Conservation (phyloP, 2,329 filamentous ascomycete genomes). For the Bipolaris oryzae region DNA sequence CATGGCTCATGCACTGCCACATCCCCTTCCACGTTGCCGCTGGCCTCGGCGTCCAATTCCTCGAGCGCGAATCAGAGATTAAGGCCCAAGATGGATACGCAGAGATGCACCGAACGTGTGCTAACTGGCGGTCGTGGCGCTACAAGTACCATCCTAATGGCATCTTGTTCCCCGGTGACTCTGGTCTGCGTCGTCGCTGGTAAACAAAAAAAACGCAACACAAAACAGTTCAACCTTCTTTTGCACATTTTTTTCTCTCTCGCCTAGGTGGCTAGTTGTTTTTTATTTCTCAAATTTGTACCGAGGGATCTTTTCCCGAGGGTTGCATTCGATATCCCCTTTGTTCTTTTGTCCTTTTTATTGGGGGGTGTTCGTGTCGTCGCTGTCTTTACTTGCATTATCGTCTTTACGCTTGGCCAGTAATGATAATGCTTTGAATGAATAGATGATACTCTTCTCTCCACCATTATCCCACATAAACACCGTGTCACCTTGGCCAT, state of each 20-base stretch:
- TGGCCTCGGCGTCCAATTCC: constrained; percentile 59
- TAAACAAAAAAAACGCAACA: neutral
- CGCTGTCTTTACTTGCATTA: neutral
- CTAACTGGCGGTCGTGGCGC: constrained; percentile 27
- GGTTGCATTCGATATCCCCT: neutral
- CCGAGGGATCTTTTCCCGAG: neutral
- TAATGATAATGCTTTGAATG: neutral
- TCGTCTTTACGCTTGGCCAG: neutral
- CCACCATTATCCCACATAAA: too few species aligned
- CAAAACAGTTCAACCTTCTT: neutral
- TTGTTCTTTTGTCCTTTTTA: neutral
- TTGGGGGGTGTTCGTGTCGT: neutral
- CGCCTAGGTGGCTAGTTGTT: neutral
- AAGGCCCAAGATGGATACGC: constrained; percentile 20
- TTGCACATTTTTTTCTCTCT: neutral
- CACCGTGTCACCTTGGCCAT: too few species aligned
- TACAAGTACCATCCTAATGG: constrained; percentile 13
- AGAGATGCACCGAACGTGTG: constrained; percentile 35
- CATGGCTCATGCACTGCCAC: constrained; percentile 50
- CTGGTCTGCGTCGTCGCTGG: constrained; percentile 10
- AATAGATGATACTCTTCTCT: neutral
- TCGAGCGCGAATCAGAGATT: constrained; percentile 52
- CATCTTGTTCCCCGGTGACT: constrained; percentile 25
- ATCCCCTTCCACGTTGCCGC: constrained; percentile 46
- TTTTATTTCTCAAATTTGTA: neutral